These are phyloP conservation scores for Populus hybrid DNA, from an alignment of 441 rosid species.

Conservation along the genomic window DNA sequence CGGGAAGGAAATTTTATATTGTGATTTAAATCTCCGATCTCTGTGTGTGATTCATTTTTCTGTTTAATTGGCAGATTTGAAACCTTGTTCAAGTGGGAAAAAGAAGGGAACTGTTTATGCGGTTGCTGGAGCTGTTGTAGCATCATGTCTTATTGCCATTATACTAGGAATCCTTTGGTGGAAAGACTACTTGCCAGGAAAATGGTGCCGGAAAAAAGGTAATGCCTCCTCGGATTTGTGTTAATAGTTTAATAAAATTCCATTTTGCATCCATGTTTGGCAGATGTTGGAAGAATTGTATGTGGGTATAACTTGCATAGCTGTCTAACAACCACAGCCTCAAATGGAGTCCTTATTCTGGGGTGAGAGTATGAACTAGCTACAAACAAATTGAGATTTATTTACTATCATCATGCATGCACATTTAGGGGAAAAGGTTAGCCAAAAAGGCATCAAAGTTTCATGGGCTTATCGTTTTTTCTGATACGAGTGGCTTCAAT, in stretches of 20 bases:
- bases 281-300: not conserved
- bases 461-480: not conserved
- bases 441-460: not conserved
- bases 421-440: not conserved
- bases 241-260: not conserved
- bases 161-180: slow-evolving; percentile 23
- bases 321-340: not conserved
- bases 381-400: too few relatives aligned
- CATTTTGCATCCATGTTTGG: not conserved
- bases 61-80: slow-evolving; percentile 20
- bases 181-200: slow-evolving; percentile 23
- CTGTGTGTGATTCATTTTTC: not conserved
- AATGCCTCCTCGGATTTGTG: not conserved
- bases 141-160: slow-evolving; percentile 17
- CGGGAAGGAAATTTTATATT: not conserved
- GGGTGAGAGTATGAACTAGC: too few relatives aligned
- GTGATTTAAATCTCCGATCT: not conserved
- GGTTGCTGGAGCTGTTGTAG: slow-evolving; percentile 19
- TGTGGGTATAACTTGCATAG: not conserved
- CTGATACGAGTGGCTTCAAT: not conserved
- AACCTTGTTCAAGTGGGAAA: slow-evolving; percentile 13
- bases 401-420: not conserved
- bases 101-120: slow-evolving; percentile 12
- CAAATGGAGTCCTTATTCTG: too few relatives aligned
- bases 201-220: slow-evolving; percentile 15